Base-by-base conservation (phyloP, 2,329 filamentous ascomycete species). In the Aspergillus sp. region DNA sequence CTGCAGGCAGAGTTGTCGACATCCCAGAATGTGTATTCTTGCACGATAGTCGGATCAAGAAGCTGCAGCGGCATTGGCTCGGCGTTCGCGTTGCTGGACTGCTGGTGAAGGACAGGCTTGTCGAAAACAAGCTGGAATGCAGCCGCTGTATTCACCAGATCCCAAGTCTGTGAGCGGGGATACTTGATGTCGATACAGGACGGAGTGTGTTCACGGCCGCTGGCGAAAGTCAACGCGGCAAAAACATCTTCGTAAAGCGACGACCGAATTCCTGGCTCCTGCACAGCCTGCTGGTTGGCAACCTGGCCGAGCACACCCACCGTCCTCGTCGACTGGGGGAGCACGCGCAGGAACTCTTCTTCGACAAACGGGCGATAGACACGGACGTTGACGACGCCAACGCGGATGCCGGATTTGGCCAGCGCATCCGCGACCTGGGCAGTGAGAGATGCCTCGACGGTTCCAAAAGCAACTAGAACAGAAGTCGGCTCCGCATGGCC, bases 1-100 rank as follows among this genome's bases (percentile, higher is more conserved):
- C 72, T 69, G 32, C 80, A 73, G 1, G 68, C 62, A 16, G 86
- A 86, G 57, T 78, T 74, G 52, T 94, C 89, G 25, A 83, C 57
- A 47, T 95, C 84, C 86, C 88, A 96, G 72, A 98, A 95, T 8
- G 80, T 80, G 66, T 91, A 96, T 61, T 96, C 83, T 58, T 84
- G 74, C 13, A 79, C 76, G 13, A 61, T 57, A n/a, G 66, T 55
- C 14, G 57, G 47, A 41, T 76, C 71, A n/a, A 72, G 51, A 13
- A 74, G 58, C 44, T 75, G 67, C 34, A 78, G 59, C 55, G 58
- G 49, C 35, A 63, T 62, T 15, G 60, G 29, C 33, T 49, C 53
- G 30, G 64, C 59, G 33, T 63, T 22, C 10, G 19, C 19, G 41
- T 38, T 42, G 8, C 39, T 39, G 26, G 44, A 47, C 17, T 46